Evolutionary conservation across 805 yeast genomes (phyloP), one percentile per base, ranked within the genome.

Genomic region (Candida multigemmis): DNA sequence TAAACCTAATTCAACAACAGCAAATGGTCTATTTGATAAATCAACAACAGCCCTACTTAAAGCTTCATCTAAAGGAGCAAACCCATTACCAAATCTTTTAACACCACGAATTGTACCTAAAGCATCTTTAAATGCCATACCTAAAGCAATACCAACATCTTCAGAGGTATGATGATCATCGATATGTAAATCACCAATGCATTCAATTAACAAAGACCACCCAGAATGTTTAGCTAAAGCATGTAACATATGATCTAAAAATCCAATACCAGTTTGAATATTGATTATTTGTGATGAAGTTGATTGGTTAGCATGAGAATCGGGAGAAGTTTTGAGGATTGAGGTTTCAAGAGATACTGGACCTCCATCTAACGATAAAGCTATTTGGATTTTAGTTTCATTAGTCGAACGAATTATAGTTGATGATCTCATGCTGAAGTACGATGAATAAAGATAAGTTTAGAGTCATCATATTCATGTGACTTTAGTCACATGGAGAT

Each of bases 111-210:
- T 80, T 16, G 76, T 81, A 13, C 96, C 97, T 34, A 91, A 56
- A 1, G 97, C 97, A 41, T 78, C 59, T 45, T 85, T 81, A 62
- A 91, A 86, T 6, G 96, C 91, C 43, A 65, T 63, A 6, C 98
- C 98, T 18, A 91, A 60, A 1, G 96, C 86, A 41, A 91, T 84
- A 23, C 89, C 96, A 36, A 85, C 84, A 56, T 91, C 98, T 54
- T 91, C 98, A 4, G 95, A 80, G 1, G 94, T 76, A 56, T 91
- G 98, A 53, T 91, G 98, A 56, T 91, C 98, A 53, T 91, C 98
- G 29, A 91, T 87, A 53, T 86, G 93, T 41, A 86, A 61, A 52
- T 91, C 98, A 23, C 98, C 98, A 32, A 79, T 71, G 55, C 97
- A 89, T 48, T 81, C 94, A 12, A 91, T 70, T 18, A 83, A 64